Evolutionary conservation across 2,329 filamentous ascomycete genomes (phyloP).

Genomic region (Juglanconis oblonga): DNA sequence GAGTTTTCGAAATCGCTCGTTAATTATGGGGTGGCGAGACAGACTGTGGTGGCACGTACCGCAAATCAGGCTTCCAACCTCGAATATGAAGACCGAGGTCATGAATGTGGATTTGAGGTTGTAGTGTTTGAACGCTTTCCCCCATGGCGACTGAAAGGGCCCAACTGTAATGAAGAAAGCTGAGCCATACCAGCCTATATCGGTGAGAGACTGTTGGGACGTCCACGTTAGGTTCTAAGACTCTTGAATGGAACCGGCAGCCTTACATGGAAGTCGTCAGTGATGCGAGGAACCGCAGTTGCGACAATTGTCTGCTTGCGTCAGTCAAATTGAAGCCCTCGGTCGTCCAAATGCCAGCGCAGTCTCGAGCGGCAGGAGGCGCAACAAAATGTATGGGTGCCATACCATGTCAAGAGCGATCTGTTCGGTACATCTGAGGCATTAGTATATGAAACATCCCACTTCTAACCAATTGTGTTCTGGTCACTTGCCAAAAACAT

Average conservation of each 20-base stretch:
- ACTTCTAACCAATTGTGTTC: neutral
- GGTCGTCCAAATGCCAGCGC: too few species aligned
- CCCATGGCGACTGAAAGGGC: constrained; percentile 1
- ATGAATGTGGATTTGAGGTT: neutral
- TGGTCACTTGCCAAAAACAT: neutral
- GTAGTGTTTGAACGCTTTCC: neutral
- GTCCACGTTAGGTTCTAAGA: too few species aligned
- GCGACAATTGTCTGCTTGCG: neutral
- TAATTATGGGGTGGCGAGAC: neutral
- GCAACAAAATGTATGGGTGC: neutral
- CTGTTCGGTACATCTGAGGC: neutral
- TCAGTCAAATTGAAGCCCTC: neutral
- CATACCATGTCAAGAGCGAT: neutral
- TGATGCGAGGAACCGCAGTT: constrained; percentile 7
- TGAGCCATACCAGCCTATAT: neutral
- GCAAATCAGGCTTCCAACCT: neutral
- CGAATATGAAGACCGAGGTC: neutral
- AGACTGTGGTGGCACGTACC: neutral
- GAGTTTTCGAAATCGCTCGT: too few species aligned
- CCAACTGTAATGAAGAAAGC: constrained; percentile 2
- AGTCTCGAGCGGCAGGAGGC: too few species aligned
- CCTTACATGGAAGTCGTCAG: neutral
- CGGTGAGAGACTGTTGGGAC: neutral
- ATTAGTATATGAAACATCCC: neutral
- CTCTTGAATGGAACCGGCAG: neutral